phyloP scores from a whole-genome alignment of 2,329 filamentous ascomycete genomes.

The Periconia macrospinosa region DNA sequence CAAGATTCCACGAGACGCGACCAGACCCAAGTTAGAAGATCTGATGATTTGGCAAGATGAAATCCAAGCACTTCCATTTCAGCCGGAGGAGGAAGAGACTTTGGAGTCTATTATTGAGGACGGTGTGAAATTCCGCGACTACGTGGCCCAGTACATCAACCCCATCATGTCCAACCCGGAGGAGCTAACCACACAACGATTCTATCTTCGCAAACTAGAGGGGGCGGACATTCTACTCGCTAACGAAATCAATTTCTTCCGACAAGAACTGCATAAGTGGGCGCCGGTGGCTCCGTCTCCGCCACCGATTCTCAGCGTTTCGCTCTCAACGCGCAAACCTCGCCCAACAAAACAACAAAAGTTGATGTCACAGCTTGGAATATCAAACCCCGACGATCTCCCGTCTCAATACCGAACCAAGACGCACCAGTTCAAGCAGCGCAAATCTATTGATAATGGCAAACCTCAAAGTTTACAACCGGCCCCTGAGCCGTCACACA shows the following conservation, averaged over 20 bases:
- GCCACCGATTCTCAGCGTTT: conserved; percentile 83
- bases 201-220: conserved; percentile 96
- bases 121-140: conserved; percentile 80
- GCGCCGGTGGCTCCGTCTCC: conserved; percentile 84
- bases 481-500: conserved; percentile 40
- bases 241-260: conserved; percentile 96
- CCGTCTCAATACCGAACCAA: conserved; percentile 82
- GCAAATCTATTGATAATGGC: conserved; percentile 60
- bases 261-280: conserved; percentile 94
- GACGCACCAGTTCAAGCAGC: conserved; percentile 54
- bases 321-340: conserved; percentile 90
- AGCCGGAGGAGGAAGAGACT: conserved; percentile 90
- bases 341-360: conserved; percentile 97
- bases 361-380: conserved; percentile 83
- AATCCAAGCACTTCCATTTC: conserved; percentile 79
- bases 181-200: conserved; percentile 86
- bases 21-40: conserved; percentile 92
- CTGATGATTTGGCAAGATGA: conserved; percentile 83
- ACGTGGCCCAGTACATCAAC: conserved; percentile 79
- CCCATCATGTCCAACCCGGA: conserved; percentile 78
- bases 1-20: conserved; percentile 94
- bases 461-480: conserved; percentile 39
- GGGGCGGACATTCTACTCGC: conserved; percentile 91
- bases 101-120: conserved; percentile 84
- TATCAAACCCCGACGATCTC: conserved; percentile 87